Evolutionary conservation across 495 filamentous ascomycete genomes (phyloP), one percentile per base, ranked within the genome.

Genomic region (Hyaloscypha bicolor): DNA sequence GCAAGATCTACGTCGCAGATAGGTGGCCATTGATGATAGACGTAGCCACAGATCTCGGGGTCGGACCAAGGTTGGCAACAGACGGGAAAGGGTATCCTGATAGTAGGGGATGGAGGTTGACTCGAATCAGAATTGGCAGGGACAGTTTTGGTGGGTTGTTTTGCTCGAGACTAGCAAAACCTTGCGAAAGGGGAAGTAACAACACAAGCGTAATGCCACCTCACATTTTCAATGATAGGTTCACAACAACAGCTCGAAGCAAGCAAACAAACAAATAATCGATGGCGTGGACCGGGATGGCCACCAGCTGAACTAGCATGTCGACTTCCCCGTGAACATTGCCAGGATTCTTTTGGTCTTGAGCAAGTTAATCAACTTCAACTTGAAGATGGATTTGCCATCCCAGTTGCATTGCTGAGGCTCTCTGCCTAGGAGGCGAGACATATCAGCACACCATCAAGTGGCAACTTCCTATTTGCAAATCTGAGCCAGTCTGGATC

Each of bases 1-100:
- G 48, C 12, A 60, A 60, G 56, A 60, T 60, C 30, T 14, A 60
- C 37, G 56, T 6, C 30, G 21, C 22, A 56, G 19, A 56, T 12
- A 5, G 22, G 29, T 29, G 22, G 21, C 53, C 53, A 56, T 56
- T 14, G 53, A 56, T 2, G 53, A 29, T 56, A 3, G 29, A 6
- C 9, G 6, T 29, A 56, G 53, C 53, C 21, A 56, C 4, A 56
- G 53, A 16, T 19, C 42, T 37, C 42, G 16, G 16, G 42, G 11
- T 16, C 42, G 11, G 16, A 14, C 35, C 35, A 37, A 37, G 35
- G 16, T 48, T 12, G 16, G 6, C 8, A 48, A 48, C 9, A 19
- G 42, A 14, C 1, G 42, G 42, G 16, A 8, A 19, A 4, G 42
- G 8, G 11, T 48, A 48, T 48, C 16, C 42, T 16, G 42, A 19